A percentile compares a stretch with the other conserved stretches of the same genome.
Evolutionary conservation across 2,329 filamentous ascomycete genomes (phyloP).

Genomic region (Sclerotinia borealis): DNA sequence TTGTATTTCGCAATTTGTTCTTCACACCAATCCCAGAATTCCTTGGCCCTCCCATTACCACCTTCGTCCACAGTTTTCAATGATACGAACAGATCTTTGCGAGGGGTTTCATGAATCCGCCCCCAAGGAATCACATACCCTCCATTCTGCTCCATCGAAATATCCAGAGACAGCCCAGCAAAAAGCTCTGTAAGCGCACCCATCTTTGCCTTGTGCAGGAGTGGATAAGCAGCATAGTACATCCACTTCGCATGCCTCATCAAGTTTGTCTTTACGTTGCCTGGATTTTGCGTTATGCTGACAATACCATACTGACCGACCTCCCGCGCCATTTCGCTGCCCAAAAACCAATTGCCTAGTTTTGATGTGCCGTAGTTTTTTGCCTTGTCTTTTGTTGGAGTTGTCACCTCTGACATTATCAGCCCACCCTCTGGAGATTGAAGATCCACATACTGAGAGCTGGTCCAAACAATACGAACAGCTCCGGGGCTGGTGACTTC

Average conservation of each 20-base stretch:
- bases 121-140: slow-evolving; percentile 26
- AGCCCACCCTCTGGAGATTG: not conserved
- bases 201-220: slow-evolving; percentile 2
- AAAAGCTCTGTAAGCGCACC: slow-evolving; percentile 16
- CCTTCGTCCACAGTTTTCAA: slow-evolving; percentile 20
- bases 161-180: slow-evolving; percentile 8
- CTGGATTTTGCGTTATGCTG: slow-evolving; percentile 21
- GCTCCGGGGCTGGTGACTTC: not conserved
- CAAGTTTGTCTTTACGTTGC: slow-evolving; percentile 17
- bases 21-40: slow-evolving; percentile 26
- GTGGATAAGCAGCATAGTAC: not conserved
- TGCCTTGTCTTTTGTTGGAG: not conserved
- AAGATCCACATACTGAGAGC: slow-evolving; percentile 10
- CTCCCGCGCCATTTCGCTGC: slow-evolving; percentile 10
- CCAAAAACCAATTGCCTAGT: slow-evolving; percentile 21
- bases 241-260: not conserved
- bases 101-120: slow-evolving; percentile 35
- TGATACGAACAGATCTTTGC: slow-evolving; percentile 17
- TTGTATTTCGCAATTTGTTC: slow-evolving; percentile 11
- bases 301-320: slow-evolving; percentile 13
- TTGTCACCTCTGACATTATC: not conserved
- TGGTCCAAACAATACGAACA: slow-evolving; percentile 18
- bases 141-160: slow-evolving; percentile 9
- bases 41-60: slow-evolving; percentile 19
- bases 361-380: slow-evolving; percentile 19